Evolutionary conservation across 2,329 filamentous ascomycete genomes (phyloP), one percentile per base, ranked within the genome.

Genomic region (Periconia sp.): DNA sequence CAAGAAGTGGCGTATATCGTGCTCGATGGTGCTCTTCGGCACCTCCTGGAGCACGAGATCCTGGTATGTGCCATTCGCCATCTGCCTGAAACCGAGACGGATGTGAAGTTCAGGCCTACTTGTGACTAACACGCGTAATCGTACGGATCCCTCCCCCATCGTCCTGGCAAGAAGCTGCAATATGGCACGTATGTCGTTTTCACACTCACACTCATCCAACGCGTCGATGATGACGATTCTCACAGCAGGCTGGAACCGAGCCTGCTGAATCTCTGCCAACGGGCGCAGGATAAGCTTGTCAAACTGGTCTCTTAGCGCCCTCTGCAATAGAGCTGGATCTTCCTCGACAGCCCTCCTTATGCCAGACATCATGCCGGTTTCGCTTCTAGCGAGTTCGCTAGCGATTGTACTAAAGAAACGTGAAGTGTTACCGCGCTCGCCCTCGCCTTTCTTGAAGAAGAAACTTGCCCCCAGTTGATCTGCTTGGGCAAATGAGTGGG

Each of bases 131-230:
- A n/a, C n/a, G n/a, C n/a, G n/a, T n/a, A n/a, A n/a, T n/a, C n/a
- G n/a, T n/a, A n/a, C n/a, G n/a, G n/a, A n/a, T n/a, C n/a, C n/a
- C n/a, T n/a, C n/a, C n/a, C n/a, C n/a, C n/a, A n/a, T n/a, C n/a
- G n/a, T n/a, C n/a, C n/a, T n/a, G n/a, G n/a, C n/a, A n/a, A n/a
- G n/a, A n/a, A n/a, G n/a, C n/a, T n/a, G n/a, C n/a, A n/a, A n/a
- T n/a, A n/a, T n/a, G n/a, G n/a, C n/a, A n/a, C 30, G 26, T 19
- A 51, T 38, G 25, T 55, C 40, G 36, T 36, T 28, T 10, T 54
- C 48, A 17, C 30, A 10, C 4, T 64, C 56, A 35, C 61, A 69
- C 36, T 69, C 62, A 25, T 68, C 61, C 4, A 68, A 52, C 3
- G 65, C 65, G 41, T 69, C 49, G 6, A 56, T 42, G 3, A 56